phyloP scores from a whole-genome alignment of 1,284 basidiomycete genomes.

The Cystobasidium pallidum region DNA sequence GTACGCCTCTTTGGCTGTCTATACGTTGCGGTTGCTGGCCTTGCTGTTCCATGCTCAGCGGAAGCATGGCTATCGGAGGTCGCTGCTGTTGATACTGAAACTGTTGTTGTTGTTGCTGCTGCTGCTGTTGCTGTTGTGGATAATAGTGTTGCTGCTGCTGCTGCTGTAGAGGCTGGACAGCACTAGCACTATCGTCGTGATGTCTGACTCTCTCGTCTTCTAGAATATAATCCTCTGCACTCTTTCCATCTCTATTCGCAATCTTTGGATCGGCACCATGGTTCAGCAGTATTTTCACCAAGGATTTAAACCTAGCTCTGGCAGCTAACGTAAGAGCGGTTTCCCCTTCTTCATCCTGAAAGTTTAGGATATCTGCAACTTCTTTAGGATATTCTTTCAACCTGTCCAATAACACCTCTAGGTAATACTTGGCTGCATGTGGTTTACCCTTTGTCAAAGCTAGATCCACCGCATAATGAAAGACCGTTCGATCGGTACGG shows the following conservation, averaged over 20 bases:
- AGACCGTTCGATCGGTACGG: slow-evolving; percentile 95
- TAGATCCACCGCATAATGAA: slow-evolving; percentile 98
- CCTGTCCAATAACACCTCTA: slow-evolving; percentile 91
- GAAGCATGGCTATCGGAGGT: neutral
- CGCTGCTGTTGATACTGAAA: slow-evolving; percentile 9
- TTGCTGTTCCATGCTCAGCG: neutral
- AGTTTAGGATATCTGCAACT: slow-evolving; percentile 97
- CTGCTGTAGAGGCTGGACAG: neutral
- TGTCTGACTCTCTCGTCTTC: slow-evolving; percentile 93
- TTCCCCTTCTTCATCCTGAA: slow-evolving; percentile 98
- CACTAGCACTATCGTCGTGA: slow-evolving; percentile 41
- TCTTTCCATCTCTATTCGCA: slow-evolving; percentile 92
- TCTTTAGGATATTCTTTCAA: slow-evolving; percentile 96
- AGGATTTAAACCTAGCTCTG: slow-evolving; percentile 90
- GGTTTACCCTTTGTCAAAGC: slow-evolving; percentile 97
- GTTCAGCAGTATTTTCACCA: slow-evolving; percentile 94
- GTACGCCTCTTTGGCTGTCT: slow-evolving; percentile 7
- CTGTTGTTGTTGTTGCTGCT: no score
- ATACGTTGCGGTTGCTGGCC: slow-evolving; percentile 8
- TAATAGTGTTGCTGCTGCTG: neutral
- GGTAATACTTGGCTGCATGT: slow-evolving; percentile 96
- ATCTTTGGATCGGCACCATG: slow-evolving; percentile 97
- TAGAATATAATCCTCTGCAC: slow-evolving; percentile 96
- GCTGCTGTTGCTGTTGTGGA: neutral
- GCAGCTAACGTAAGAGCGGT: slow-evolving; percentile 97